Base-by-base conservation (phyloP, 169 alveolate species). In the Plasmodium fragile region DNA sequence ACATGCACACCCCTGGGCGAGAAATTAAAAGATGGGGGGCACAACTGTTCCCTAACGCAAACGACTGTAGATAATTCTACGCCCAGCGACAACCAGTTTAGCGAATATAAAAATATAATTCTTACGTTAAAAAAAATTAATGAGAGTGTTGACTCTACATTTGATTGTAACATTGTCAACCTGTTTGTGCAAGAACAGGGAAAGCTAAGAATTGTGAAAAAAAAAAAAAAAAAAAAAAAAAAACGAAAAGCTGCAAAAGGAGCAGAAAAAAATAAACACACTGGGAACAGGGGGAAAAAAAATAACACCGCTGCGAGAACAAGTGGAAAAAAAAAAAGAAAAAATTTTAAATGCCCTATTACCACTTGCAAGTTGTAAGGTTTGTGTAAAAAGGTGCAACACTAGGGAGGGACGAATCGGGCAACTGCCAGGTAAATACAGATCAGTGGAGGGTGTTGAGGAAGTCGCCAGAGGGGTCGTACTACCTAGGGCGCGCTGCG, bases 21-120 rank as follows among this genome's bases (percentile, higher is more conserved):
- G 16, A 84, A 73, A 84, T 72, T 32, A 53, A 34, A 45, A 43
- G 10, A 73, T 25, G 34, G 4, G 59, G 22, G 25, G 7, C 22
- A 30, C 11, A n/a, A 45, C 55, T 45, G 18, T 18, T 53, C 30
- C 81, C 49, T 84, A 22, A 49, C 59, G 25, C 34, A 32, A 65
- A 28, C 34, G 41, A 32, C 36, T 45, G 39, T 52, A 32, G 41
- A 84, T 52, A 45, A 43, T 30, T 73, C 43, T 49, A 25, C 65
- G 34, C 43, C 39, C 75, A 53, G n/a, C 36, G 53, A 28, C 52
- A 72, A 84, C n/a, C 22, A 72, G 16, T 39, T 52, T 84, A 34
- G 28, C 18, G 78, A 73, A 84, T 84, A 84, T 72, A 84, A 84
- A 28, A 84, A 77, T 45, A 72, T 72, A 73, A 69, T 84, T 18